Conservation (phyloP, 495 filamentous ascomycete species). For the Neurospora intermedia region DNA sequence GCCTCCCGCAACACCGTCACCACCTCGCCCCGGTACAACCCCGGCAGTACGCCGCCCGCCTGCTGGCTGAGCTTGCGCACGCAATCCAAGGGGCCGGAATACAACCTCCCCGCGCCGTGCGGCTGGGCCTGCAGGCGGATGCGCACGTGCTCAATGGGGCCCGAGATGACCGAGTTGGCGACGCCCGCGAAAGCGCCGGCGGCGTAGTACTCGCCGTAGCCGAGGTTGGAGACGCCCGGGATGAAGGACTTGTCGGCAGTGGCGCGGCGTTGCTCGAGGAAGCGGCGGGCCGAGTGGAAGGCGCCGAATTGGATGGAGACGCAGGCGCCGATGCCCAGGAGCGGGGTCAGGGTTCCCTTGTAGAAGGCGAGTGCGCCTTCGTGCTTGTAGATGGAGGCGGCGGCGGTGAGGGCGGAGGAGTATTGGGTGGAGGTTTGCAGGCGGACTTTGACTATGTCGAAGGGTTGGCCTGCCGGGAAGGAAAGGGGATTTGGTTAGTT, state of each 20-base stretch:
- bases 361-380: slow-evolving; percentile 92
- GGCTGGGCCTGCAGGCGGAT: slow-evolving; percentile 98
- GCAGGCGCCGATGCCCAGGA: slow-evolving; percentile 94
- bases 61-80: slow-evolving; percentile 66
- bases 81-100: slow-evolving; percentile 80
- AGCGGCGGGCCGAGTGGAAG: slow-evolving; percentile 85
- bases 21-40: slow-evolving; percentile 74
- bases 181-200: slow-evolving; percentile 88
- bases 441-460: slow-evolving; percentile 98
- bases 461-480: slow-evolving; percentile 69
- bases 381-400: slow-evolving; percentile 70
- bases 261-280: slow-evolving; percentile 64
- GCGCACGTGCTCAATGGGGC: slow-evolving; percentile 92
- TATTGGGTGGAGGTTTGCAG: slow-evolving; percentile 82
- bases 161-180: slow-evolving; percentile 78
- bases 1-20: slow-evolving; percentile 85
- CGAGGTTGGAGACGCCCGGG: slow-evolving; percentile 32
- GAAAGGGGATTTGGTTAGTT: background rate
- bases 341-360: slow-evolving; percentile 93
- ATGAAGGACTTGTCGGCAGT: slow-evolving; percentile 12
- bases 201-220: slow-evolving; percentile 78
- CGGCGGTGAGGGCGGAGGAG: slow-evolving; percentile 66
- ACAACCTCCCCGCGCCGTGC: slow-evolving; percentile 63
- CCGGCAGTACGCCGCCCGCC: slow-evolving; percentile 51
- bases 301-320: slow-evolving; percentile 96